Evolutionary conservation across 306 rosid genomes (phyloP), one percentile per base, ranked within the genome.

Genomic region (Luffa acutangula): DNA sequence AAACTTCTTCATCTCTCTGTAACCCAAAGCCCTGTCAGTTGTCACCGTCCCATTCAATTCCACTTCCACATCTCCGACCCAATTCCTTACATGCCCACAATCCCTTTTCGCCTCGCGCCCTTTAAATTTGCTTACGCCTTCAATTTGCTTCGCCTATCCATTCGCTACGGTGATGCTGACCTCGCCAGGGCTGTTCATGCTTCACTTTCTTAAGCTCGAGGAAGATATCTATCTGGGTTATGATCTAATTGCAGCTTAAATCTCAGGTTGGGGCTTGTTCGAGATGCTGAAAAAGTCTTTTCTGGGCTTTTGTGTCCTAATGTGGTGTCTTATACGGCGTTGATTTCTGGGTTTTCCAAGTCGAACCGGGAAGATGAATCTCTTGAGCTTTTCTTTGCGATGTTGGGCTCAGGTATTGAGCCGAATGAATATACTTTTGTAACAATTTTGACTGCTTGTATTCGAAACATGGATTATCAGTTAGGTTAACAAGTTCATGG

Each of bases 271-370:
- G 84, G 86, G 18, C 87, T 94, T 66, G 78, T 88, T 20, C 49
- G 82, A 45, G 85, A 92, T 51, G 98, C 98, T 13, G 71, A 81
- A 60, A 58, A 60, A 58, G 82, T 89, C 14, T 90, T 94, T 69
- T 70, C 65, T 71, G 81, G 85, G 33, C 90, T 92, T 65, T 43
- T 87, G 9, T 78, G 80, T 77, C 95, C 93, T 7, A 85, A 82
- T 81, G 85, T 91, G 7, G 88, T 87, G 76, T 87, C 96, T 17
- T 91, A 81, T 80, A 85, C 98, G 0, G 31, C 93, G 7, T 75
- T 94, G 78, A 86, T 94, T 63, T 94, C 98, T 51, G 90, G 85
- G 8, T 86, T 94, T 60, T 86, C 97, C 43, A 91, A 94, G 79
- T 87, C 91, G 20, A 81, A 62, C 41, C 85, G 85, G 10, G 87